A percentile compares a stretch with the other conserved stretches of the same genome.
These are phyloP conservation scores for Pelargonium cotyledonis DNA, from an alignment of 441 rosid species.

Conservation along the genomic window DNA sequence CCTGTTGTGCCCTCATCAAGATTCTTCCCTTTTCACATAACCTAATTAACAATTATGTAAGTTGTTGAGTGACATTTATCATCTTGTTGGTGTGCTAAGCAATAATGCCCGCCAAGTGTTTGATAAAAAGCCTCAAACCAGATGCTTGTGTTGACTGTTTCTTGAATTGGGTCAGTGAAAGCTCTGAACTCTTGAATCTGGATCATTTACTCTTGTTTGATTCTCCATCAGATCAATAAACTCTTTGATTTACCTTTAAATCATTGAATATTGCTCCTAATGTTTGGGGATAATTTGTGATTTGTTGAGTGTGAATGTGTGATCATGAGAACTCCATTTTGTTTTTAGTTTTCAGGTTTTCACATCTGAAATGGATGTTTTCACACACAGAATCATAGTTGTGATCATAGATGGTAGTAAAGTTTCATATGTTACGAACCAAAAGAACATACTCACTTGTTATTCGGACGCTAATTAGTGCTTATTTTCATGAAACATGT, in stretches of 20 bases:
- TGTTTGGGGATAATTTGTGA: background rate
- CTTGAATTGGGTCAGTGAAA: background rate
- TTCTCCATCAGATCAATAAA: background rate
- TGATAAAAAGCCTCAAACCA: conserved; percentile 7
- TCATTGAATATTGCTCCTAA: background rate
- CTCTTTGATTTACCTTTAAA: background rate
- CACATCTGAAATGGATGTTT: background rate
- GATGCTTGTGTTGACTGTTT: background rate
- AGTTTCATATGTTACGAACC: background rate
- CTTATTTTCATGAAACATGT: too few relatives aligned
- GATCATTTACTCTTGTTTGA: background rate
- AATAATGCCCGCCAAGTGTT: conserved; percentile 6
- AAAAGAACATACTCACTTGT: too few relatives aligned
- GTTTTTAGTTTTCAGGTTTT: background rate
- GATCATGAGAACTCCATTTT: background rate
- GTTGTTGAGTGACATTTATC: conserved; percentile 1
- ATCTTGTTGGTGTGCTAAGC: background rate
- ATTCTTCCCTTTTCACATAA: background rate
- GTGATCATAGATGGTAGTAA: background rate
- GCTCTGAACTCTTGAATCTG: background rate
- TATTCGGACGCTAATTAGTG: too few relatives aligned
- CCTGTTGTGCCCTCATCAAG: background rate
- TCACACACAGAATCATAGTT: background rate
- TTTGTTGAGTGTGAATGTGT: background rate
- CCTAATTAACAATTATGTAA: background rate